Evolutionary conservation across 768 basidiomycete species (phyloP).

Genomic region (Phylloporus sp.): DNA sequence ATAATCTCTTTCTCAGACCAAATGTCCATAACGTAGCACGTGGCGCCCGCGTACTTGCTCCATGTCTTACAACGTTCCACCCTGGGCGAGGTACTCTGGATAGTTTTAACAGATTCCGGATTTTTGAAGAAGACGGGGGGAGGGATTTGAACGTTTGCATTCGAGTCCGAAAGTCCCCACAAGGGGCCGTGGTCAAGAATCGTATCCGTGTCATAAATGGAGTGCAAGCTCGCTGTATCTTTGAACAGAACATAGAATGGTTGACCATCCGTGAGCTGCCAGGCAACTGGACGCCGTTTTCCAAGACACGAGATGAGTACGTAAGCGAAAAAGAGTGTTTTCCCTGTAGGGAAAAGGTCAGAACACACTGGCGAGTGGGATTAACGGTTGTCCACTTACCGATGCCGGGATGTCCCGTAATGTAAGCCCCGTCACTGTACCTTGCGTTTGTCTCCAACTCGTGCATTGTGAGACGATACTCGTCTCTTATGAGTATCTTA

Average conservation of each 20-base stretch:
- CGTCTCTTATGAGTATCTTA: too few species aligned
- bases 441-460: too few species aligned
- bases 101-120: background rate
- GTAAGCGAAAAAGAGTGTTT: background rate
- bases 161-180: conserved; percentile 2
- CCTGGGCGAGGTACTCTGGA: background rate
- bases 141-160: background rate
- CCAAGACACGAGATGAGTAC: background rate
- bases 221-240: background rate
- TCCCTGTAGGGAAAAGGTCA: background rate
- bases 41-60: background rate
- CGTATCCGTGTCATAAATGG: background rate
- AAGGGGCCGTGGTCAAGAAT: background rate
- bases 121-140: background rate
- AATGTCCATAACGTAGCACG: background rate
- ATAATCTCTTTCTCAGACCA: conserved; percentile 1
- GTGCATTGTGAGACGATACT: too few species aligned
- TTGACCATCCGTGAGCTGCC: background rate
- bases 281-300: background rate
- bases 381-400: too few species aligned
- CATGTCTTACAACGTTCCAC: background rate
- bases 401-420: too few species aligned
- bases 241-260: background rate
- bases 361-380: too few species aligned
- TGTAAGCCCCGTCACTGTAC: too few species aligned